These are phyloP conservation scores for Mycena olivaceomarginata DNA, from an alignment of 768 basidiomycete species.

Conservation along the genomic window DNA sequence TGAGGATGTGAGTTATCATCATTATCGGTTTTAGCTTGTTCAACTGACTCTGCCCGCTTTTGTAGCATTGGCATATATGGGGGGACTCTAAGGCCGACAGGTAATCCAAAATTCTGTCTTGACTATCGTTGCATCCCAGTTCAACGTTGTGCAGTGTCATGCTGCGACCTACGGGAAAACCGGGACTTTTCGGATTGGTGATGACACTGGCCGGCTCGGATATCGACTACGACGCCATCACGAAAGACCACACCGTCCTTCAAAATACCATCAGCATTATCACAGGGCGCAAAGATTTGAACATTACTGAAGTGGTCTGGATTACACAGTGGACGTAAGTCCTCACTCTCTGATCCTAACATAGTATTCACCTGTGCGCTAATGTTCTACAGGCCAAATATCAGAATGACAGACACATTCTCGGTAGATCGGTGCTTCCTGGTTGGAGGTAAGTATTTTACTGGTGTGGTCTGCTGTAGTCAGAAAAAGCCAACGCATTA, in stretches of 20 bases:
- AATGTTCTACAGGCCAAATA: not conserved
- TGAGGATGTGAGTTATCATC: conserved; percentile 53
- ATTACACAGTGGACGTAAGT: conserved; percentile 20
- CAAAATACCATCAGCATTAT: not conserved
- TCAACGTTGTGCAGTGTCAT: not conserved
- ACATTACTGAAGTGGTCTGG: conserved; percentile 2
- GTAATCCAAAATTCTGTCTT: too few species aligned
- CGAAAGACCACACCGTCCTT: not conserved
- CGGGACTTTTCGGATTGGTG: not conserved
- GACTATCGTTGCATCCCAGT: too few species aligned
- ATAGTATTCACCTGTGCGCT: not conserved
- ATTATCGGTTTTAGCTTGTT: not conserved
- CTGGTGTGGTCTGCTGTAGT: too few species aligned
- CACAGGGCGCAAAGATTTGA: conserved; percentile 12
- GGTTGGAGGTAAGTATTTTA: conserved; percentile 57
- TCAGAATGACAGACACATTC: conserved; percentile 61
- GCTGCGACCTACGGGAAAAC: conserved; percentile 14
- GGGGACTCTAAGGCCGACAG: not conserved
- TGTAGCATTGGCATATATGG: conserved; percentile 69
- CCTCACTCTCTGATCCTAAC: too few species aligned
- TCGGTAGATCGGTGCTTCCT: conserved; percentile 60
- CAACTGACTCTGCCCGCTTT: not conserved
- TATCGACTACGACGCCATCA: not conserved
- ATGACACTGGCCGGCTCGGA: not conserved
- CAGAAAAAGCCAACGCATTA: not conserved